Base-by-base conservation (phyloP, 768 basidiomycete species). In the Pulveroboletus frians region DNA sequence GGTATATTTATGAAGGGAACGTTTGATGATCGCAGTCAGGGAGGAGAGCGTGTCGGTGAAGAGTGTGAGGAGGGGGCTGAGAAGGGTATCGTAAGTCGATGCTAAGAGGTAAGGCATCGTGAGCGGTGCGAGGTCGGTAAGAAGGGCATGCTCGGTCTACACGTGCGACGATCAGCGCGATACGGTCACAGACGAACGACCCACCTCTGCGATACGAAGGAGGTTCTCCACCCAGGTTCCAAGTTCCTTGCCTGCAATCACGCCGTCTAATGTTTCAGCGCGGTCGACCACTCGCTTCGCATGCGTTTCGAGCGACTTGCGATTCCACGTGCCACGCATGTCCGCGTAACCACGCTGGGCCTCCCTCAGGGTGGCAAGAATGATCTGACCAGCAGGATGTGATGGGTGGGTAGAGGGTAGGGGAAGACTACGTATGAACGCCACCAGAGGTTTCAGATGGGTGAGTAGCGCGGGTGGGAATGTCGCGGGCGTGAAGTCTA, bases 271-370 rank as follows among this genome's bases (percentile, higher is more conserved):
- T 0, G 77, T 84, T 49, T 88, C 86, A 1, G 84, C 81, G 11
- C 86, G 70, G 30, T 87, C 86, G 1, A 89, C 70, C 9, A 85
- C 72, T 9, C 85, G 73, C 56, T 83, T 84, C 3, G 79, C 85
- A 55, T 83, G 81, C 7, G 73, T 73, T 58, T 92, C 90, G 18
- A 91, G 64, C 46, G 87, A 85, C 59, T 84, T 88, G 52, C 76
- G 77, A 36, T 73, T 76, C 90, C 90, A 92, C 11, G 72, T 75
- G 10, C 88, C 88, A 23, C 90, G 78, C 88, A 92, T 92, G 55
- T 91, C 88, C 0, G 87, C 89, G 53, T 88, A 91, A 1, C 89
- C 89, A 47, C 76, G 75, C 66, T 89, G 88, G 6, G 88, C 87
- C 17, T 92, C 89, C 58, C 75, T 80, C 8, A 92, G 65, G 2